Evolutionary conservation across 2,329 filamentous ascomycete species (phyloP), one percentile per base, ranked within the genome.

Genomic region (Phyllosticta citrichinensis): DNA sequence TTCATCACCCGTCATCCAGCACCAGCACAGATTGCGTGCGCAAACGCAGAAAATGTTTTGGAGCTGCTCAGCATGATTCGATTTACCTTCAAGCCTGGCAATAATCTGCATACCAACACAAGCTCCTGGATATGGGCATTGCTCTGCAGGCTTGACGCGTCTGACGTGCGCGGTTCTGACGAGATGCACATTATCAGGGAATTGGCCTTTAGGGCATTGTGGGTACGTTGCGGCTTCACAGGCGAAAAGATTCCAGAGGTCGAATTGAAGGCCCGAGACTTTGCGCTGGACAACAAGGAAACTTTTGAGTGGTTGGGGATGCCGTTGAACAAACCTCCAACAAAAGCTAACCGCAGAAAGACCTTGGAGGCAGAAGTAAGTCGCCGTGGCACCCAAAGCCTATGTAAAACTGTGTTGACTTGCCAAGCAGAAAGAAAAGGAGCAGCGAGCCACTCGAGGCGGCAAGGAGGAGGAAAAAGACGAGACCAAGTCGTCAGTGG

Each of bases 61-160:
- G 40, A 47, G 6, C 40, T 47, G n/a, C 40, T 47, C 17, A 8
- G 40, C 14, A 47, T 47, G 40, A 47, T 47, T n/a, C 40, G 40
- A n/a, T 47, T 47, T 5, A 47, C n/a, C 17, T n/a, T 47, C 8
- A 47, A 14, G 40, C 17, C 40, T n/a, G 17, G 40, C 4, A 47
- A n/a, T 3, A 47, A 81, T 30, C 77, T 91, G 30, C 79, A 83
- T 25, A 81, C 83, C 66, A 82, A 86, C 55, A 85, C 89, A 4
- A 91, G 90, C 63, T 81, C 85, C 17, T 97, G 93, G 93, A 78
- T 89, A 3, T 97, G 91, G 92, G 86, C 87, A 0, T 74, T 96
- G 62, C 77, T 97, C 53, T 90, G 88, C 2, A 82, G 85, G 62
- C 80, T 93, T 62, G 91, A 91, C 6, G 27, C 40, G 3, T 56